phyloP scores from a whole-genome alignment of 148 eudicot species.

The Chenopodium album region DNA sequence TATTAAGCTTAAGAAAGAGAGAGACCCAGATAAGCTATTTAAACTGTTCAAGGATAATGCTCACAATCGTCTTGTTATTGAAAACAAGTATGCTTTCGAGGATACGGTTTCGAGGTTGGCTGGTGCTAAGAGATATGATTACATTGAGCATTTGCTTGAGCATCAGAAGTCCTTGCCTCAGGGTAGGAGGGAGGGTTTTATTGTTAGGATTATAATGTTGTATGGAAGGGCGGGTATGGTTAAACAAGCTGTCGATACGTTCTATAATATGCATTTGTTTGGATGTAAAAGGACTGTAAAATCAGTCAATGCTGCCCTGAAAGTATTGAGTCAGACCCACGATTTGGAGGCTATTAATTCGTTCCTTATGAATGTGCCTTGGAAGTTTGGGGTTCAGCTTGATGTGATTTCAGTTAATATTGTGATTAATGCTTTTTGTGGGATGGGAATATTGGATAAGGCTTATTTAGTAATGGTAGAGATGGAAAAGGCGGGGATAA shows the following conservation, averaged over 20 bases:
- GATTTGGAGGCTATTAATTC: slow-evolving; percentile 45
- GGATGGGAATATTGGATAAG: slow-evolving; percentile 51
- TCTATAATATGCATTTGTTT: slow-evolving; percentile 63
- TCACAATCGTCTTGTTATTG: slow-evolving; percentile 55
- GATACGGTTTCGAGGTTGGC: slow-evolving; percentile 74
- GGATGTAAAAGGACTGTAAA: slow-evolving; percentile 71
- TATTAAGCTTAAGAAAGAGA: slow-evolving; percentile 59
- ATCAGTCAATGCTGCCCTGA: slow-evolving; percentile 71
- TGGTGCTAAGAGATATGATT: slow-evolving; percentile 57
- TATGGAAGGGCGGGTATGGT: slow-evolving; percentile 83
- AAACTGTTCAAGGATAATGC: slow-evolving; percentile 64
- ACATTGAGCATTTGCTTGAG: slow-evolving; percentile 69
- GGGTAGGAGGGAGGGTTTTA: slow-evolving; percentile 78
- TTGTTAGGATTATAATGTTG: slow-evolving; percentile 74
- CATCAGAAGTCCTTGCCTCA: slow-evolving; percentile 76
- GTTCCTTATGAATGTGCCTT: slow-evolving; percentile 48
- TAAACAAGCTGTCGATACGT: slow-evolving; percentile 63
- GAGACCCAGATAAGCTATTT: slow-evolving; percentile 72
- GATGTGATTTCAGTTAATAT: slow-evolving; percentile 67
- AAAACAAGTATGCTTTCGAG: slow-evolving; percentile 68
- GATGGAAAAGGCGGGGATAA: slow-evolving; percentile 63
- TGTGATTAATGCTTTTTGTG: slow-evolving; percentile 65
- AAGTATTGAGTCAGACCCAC: slow-evolving; percentile 51
- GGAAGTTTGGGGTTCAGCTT: slow-evolving; percentile 44
- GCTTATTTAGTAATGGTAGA: slow-evolving; percentile 55